Base-by-base conservation (phyloP, 306 rosid species). In the Acacia crassicarpa region DNA sequence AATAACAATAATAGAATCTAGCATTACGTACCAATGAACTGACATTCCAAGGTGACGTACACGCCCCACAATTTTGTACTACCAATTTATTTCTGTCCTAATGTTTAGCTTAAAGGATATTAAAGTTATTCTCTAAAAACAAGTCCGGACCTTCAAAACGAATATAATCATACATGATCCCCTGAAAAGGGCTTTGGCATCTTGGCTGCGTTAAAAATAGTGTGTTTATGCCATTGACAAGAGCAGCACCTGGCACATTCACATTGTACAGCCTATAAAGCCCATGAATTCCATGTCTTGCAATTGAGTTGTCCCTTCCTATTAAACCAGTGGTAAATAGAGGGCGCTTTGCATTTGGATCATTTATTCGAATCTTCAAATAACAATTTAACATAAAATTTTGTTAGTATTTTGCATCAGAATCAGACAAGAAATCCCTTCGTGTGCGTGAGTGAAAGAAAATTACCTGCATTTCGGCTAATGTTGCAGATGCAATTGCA, bases 401-500 rank as follows among this genome's bases (percentile, higher is more conserved):
- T 67, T 66, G 16, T 67, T 41, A 33, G 73, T 66, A 77, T 43
- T 33, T 44, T n/a, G 45, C 46, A 77, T 66, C 59, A 17, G 81
- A 62, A 78, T 67, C 61, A 17, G 78, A 70, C 38, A 48, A 75
- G 45, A 40, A 72, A 20, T 33, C 17, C 45, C 3, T 43, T n/a
- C 27, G 66, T 15, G 20, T 56, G 19, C 23, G 23, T 25, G 51
- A 13, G 35, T 14, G 6, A 14, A 40, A 58, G 69, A 76, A 35
- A 40, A 54, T 59, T 88, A 90, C 97, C 94, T 93, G 99, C 84
- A 95, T 77, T 85, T 95, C 99, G 63, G 95, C 89, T 38, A 89
- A 48, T 51, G 95, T 90, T 25, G 97, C 92, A 63, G 99, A 91
- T 41, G 98, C 98, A 75, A 95, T 33, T 82, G 99, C 98, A 41